These are phyloP conservation scores for Amoebophrya sp. DNA, from an alignment of 169 alveolate species.

Conservation along the genomic window DNA sequence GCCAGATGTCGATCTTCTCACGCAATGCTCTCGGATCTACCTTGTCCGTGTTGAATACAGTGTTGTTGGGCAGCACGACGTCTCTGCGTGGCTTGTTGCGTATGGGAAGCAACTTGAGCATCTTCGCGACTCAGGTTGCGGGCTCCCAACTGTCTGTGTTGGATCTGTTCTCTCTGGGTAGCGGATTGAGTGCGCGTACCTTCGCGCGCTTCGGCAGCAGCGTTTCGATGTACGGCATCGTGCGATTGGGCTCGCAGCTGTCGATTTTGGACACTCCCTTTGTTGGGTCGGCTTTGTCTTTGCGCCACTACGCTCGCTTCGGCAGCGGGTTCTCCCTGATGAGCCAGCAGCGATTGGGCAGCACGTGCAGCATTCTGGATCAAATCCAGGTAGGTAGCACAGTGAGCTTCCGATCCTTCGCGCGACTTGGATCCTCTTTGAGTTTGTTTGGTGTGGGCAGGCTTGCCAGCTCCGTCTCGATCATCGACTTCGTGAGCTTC, in stretches of 20 bases:
- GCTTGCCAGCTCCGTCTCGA: neutral
- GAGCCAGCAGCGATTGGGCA: neutral
- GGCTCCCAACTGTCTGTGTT: conserved; percentile 1
- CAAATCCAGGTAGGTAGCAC: neutral
- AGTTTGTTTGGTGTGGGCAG: neutral
- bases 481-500: neutral
- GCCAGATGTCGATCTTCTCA: neutral
- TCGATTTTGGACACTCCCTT: conserved; percentile 35
- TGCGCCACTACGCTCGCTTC: neutral
- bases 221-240: conserved; percentile 22
- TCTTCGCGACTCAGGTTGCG: neutral
- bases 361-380: neutral
- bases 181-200: neutral
- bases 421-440: conserved; percentile 25
- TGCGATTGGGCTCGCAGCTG: conserved; percentile 21
- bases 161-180: conserved; percentile 35
- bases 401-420: conserved; percentile 20
- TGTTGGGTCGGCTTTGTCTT: conserved; percentile 23
- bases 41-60: neutral
- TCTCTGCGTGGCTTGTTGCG: neutral
- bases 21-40: neutral
- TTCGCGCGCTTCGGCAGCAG: conserved; percentile 30
- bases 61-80: conserved; percentile 4
- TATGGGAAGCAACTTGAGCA: conserved; percentile 5
- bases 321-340: neutral